Conservation (phyloP, 1,284 basidiomycete genomes). For the Microbotryum scabiosae region DNA sequence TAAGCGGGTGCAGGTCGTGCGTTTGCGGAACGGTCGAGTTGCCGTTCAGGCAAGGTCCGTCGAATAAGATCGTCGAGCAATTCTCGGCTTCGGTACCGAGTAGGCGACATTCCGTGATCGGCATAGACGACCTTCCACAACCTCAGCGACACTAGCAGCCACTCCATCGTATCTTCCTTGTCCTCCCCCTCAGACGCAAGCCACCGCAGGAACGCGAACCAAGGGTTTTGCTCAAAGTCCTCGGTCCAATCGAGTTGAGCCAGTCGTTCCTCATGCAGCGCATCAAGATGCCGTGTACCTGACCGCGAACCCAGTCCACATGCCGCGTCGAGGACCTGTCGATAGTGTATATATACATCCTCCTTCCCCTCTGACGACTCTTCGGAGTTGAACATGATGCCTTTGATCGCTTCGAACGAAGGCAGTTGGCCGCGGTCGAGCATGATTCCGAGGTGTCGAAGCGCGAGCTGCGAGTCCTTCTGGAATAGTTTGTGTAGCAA, state of each 20-base stretch:
- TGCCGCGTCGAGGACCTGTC: slow-evolving; percentile 18
- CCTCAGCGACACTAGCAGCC: slow-evolving; percentile 3
- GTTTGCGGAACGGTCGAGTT: background rate
- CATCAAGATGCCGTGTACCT: slow-evolving; percentile 8
- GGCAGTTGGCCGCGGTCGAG: background rate
- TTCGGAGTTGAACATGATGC: background rate
- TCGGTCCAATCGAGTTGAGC: slow-evolving; percentile 13
- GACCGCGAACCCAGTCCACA: background rate
- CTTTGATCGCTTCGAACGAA: background rate
- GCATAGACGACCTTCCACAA: slow-evolving; percentile 13
- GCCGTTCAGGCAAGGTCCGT: background rate
- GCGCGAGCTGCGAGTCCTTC: background rate
- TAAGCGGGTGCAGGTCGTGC: background rate
- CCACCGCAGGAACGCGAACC: slow-evolving; percentile 15
- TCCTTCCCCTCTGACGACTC: background rate
- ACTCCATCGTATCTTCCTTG: background rate
- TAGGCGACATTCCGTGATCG: background rate
- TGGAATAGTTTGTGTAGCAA: background rate
- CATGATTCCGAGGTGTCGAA: background rate
- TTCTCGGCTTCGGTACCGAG: background rate
- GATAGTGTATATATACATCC: slow-evolving; percentile 16
- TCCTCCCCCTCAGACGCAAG: background rate
- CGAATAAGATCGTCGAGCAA: slow-evolving; percentile 6
- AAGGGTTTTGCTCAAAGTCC: slow-evolving; percentile 6
- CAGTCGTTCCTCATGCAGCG: slow-evolving; percentile 13